Evolutionary conservation across 805 yeast species (phyloP).

Genomic region (Saccharomycopsis amapae): DNA sequence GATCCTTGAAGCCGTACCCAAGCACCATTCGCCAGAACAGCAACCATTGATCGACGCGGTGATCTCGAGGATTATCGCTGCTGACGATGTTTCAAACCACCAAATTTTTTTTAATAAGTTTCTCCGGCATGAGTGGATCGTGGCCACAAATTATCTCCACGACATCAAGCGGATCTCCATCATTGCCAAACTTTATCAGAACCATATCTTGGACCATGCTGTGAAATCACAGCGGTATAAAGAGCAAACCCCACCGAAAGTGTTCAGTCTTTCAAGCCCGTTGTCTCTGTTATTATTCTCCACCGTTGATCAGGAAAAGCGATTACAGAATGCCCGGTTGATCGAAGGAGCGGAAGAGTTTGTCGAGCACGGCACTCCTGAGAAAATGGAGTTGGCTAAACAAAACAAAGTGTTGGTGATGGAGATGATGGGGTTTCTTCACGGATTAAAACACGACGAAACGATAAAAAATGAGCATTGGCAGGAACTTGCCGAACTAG

Average conservation of each 20-base stretch:
- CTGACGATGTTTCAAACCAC: neutral
- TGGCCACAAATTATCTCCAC: neutral
- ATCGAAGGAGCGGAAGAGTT: too few relatives aligned
- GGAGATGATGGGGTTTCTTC: neutral
- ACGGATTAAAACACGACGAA: neutral
- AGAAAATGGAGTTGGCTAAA: neutral
- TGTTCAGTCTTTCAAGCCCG: neutral
- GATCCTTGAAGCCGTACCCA: slow-evolving; percentile 13
- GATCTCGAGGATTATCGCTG: neutral
- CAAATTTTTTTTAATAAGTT: neutral
- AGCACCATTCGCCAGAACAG: slow-evolving; percentile 4
- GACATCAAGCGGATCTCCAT: neutral
- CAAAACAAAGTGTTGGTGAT: neutral
- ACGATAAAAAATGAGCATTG: too few relatives aligned
- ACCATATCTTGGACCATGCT: neutral
- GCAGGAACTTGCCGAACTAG: too few relatives aligned
- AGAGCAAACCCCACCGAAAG: neutral
- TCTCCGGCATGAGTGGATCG: neutral
- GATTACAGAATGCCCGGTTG: neutral
- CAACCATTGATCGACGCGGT: neutral
- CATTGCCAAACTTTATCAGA: neutral
- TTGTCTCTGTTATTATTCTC: neutral
- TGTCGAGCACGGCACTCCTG: neutral
- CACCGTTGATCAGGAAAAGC: neutral
- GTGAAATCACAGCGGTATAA: neutral